These are phyloP conservation scores for Mrakia hoshinonis DNA, from an alignment of 768 basidiomycete genomes.

Conservation along the genomic window DNA sequence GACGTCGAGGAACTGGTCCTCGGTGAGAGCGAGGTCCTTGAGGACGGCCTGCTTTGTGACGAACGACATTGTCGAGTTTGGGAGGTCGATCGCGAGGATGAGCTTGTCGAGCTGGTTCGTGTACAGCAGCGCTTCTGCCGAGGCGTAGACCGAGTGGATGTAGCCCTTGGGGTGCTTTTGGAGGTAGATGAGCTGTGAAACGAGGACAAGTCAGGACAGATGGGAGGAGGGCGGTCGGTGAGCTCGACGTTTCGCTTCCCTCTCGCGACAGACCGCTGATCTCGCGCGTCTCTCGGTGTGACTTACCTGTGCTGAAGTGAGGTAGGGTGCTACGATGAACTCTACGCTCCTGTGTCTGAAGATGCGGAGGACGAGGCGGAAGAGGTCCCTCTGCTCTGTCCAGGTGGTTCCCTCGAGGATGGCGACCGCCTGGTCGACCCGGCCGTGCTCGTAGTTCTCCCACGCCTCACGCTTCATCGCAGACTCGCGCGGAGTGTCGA, in stretches of 20 bases:
- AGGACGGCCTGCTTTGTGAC: conserved; percentile 71
- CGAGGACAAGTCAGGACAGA: background rate
- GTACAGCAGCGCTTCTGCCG: conserved; percentile 82
- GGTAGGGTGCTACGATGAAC: conserved; percentile 90
- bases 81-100: conserved; percentile 77
- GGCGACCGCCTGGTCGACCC: conserved; percentile 65
- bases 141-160: conserved; percentile 85
- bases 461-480: conserved; percentile 60
- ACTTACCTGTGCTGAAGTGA: conserved; percentile 89
- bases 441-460: conserved; percentile 83
- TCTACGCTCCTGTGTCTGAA: conserved; percentile 93
- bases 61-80: conserved; percentile 49
- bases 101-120: conserved; percentile 68
- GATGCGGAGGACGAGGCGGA: conserved; percentile 81
- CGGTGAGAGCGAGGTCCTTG: conserved; percentile 49
- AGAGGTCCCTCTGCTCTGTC: conserved; percentile 73
- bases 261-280: background rate
- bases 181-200: conserved; percentile 74
- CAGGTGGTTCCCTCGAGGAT: conserved; percentile 64
- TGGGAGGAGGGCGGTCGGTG: background rate
- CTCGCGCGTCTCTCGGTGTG: background rate
- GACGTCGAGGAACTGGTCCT: conserved; percentile 92
- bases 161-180: conserved; percentile 87
- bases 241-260: background rate
- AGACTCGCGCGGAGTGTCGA: conserved; percentile 27